phyloP scores from a whole-genome alignment of 345 rosid species.

The Eucalyptus dawsonii region DNA sequence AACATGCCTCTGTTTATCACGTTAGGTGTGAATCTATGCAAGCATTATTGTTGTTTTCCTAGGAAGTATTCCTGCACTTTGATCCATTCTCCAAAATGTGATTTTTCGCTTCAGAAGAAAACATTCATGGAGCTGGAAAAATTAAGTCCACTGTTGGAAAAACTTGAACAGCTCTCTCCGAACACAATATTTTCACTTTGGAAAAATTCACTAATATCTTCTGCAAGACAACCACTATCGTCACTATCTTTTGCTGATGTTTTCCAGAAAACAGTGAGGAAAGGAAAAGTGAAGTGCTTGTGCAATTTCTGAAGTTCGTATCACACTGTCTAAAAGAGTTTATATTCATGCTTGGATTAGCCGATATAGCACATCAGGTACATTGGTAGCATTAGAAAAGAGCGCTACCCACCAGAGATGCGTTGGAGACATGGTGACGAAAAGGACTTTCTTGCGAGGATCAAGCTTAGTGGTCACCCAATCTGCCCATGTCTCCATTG shows the following conservation, averaged over 20 bases:
- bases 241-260: not conserved
- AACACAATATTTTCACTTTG: not conserved
- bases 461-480: conserved; percentile 52
- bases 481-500: conserved; percentile 88
- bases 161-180: not conserved
- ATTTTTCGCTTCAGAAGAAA: not conserved
- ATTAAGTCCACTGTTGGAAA: not conserved
- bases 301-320: not conserved
- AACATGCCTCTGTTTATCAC: not conserved
- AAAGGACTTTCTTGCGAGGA: conserved; percentile 50
- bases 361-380: not conserved
- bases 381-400: not conserved
- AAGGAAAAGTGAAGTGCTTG: not conserved
- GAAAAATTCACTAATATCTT: not conserved
- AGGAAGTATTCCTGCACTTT: not conserved
- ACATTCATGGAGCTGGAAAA: not conserved
- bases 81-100: not conserved
- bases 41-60: not conserved
- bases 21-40: not conserved
- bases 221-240: not conserved
- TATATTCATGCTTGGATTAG: not conserved
- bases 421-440: conserved; percentile 93
- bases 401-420: conserved; percentile 51
- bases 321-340: not conserved
- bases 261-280: not conserved